Base-by-base conservation (phyloP, 805 yeast species). In the Metschnikowia noctiluminum region DNA sequence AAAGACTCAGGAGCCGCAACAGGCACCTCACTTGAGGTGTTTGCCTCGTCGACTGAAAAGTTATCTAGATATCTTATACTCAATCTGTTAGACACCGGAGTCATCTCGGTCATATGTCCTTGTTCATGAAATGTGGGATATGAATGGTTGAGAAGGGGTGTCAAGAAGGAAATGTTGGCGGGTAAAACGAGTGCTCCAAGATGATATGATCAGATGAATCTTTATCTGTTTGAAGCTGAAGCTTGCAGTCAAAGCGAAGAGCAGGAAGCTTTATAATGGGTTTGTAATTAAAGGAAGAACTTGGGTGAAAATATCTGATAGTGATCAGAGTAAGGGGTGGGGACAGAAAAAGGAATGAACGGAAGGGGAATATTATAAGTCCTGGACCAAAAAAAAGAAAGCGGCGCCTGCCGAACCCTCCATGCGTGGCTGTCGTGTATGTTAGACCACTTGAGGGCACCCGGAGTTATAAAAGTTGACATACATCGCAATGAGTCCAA, bases 51-150 rank as follows among this genome's bases (percentile, higher is more conserved):
- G 38, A 36, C 48, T 13, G 51, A 35, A 14, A 45, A 49, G 40
- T 49, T 46, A 26, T 49, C 55, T 11, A 52, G 53, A 21, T 52
- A 46, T 30, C 49, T 43, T 37, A 52, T 49, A 31, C 51, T 49
- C 31, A 52, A 49, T 46, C 55, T 49, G 42, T 49, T 46, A 7
- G 55, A 46, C 12, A 47, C 45, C 28, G 54, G 43, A 31, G 51
- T 35, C 55, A 51, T 48, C 37, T 30, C 44, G 38, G 44, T 40
- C 38, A 45, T 39, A 16, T 32, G 21, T 12, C 21, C 26, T 39
- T 39, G 43, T 12, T 28, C 48, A 45, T 45, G 35, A 39, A 45
- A 39, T 30, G 37, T 38, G n/a, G 42, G 41, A n/a, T 15, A 28
- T 30, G 46, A 14, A 27, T 28, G 41, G 21, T 43, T 37, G 28